These are phyloP conservation scores for Eimeria necatrix DNA, from an alignment of 169 alveolate species.

Conservation along the genomic window DNA sequence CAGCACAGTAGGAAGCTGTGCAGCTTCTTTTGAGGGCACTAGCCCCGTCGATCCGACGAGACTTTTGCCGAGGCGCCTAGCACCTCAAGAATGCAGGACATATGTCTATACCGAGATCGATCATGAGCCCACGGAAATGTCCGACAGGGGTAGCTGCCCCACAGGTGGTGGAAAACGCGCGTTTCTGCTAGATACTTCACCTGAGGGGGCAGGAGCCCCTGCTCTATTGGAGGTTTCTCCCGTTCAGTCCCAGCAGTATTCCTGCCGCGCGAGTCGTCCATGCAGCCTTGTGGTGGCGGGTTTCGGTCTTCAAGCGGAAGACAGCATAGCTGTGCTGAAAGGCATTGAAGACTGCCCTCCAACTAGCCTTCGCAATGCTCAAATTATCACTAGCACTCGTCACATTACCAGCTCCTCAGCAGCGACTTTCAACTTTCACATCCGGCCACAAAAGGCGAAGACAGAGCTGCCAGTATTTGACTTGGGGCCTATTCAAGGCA, in stretches of 20 bases:
- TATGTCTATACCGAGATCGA: constrained; percentile 47
- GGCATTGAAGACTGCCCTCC: constrained; percentile 65
- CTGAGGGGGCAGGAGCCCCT: constrained; percentile 23
- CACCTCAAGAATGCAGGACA: constrained; percentile 62
- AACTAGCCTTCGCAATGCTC: constrained; percentile 23
- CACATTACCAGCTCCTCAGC: constrained; percentile 67
- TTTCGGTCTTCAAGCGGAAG: constrained; percentile 57
- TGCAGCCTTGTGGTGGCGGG: constrained; percentile 78
- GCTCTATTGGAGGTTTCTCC: constrained; percentile 68
- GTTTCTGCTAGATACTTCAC: constrained; percentile 48
- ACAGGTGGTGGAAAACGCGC: constrained; percentile 69
- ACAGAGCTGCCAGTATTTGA: constrained; percentile 71
- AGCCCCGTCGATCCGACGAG: not conserved
- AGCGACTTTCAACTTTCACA: constrained; percentile 45
- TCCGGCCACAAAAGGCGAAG: constrained; percentile 59
- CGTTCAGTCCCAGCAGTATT: constrained; percentile 18
- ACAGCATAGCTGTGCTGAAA: constrained; percentile 5
- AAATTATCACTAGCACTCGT: constrained; percentile 18
- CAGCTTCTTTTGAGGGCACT: not conserved
- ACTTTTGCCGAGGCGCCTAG: not conserved
- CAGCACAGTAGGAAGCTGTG: not conserved
- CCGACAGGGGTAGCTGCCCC: constrained; percentile 62
- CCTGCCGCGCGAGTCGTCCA: constrained; percentile 34
- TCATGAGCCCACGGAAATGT: constrained; percentile 57
- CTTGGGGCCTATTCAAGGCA: constrained; percentile 30